Percentiles rank a stretch among this genome's conserved stretches.
These are phyloP conservation scores for Syzygium jambos DNA, from an alignment of 345 rosid species.

Conservation along the genomic window DNA sequence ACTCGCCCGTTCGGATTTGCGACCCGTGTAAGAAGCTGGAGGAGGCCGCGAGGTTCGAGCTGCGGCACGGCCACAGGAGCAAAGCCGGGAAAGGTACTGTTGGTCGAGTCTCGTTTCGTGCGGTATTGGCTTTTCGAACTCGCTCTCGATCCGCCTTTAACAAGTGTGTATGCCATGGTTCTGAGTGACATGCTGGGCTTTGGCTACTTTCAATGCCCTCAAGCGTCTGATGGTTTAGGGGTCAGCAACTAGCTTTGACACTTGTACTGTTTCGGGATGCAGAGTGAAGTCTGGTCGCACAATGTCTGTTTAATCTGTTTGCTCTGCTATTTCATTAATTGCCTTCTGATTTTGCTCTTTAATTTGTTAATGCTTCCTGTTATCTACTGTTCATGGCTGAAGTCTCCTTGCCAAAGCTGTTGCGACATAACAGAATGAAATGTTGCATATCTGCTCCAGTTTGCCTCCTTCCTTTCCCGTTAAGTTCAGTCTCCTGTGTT, in stretches of 20 bases:
- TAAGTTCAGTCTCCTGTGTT: neutral
- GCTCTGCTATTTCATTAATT: neutral
- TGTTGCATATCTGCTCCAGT: neutral
- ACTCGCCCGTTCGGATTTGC: slow-evolving; percentile 81
- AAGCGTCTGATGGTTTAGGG: neutral
- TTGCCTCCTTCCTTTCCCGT: neutral
- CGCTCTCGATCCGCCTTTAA: neutral
- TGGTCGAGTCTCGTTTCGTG: neutral
- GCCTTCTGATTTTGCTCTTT: neutral
- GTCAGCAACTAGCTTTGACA: neutral
- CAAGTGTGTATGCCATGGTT: neutral
- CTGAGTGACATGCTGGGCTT: neutral
- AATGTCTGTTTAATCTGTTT: neutral
- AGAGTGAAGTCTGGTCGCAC: neutral
- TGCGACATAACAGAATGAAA: neutral
- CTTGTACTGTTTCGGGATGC: neutral
- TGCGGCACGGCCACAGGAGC: slow-evolving; percentile 56
- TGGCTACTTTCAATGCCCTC: neutral
- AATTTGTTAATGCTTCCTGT: neutral
- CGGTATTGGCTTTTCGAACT: neutral
- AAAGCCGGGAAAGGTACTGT: slow-evolving; percentile 50
- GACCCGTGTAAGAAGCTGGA: slow-evolving; percentile 87
- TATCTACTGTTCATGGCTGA: neutral
- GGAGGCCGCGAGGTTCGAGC: slow-evolving; percentile 89
- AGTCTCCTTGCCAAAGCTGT: neutral